Percentiles rank a stretch among this genome's conserved stretches.
phyloP scores from a whole-genome alignment of 2,329 filamentous ascomycete genomes.

The Tolypocladium inflatum region DNA sequence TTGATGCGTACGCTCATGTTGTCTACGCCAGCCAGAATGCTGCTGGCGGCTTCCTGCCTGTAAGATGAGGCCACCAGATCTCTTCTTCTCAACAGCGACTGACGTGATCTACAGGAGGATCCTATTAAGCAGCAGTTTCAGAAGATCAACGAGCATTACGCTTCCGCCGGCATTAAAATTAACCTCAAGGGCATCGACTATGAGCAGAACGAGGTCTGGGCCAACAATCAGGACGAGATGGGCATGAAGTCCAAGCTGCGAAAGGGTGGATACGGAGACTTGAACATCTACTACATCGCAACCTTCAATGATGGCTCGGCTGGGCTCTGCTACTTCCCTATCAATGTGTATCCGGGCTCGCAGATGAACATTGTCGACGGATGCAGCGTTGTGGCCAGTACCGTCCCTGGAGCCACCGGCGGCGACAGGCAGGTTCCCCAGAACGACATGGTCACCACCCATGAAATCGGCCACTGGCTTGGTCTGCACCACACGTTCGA shows the following conservation, averaged over 20 bases:
- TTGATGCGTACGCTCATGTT: neutral
- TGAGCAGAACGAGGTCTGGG: neutral
- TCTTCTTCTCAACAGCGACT: neutral
- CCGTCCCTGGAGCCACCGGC: neutral
- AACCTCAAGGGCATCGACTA: neutral
- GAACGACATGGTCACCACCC: neutral
- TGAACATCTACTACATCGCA: neutral
- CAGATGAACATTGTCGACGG: neutral
- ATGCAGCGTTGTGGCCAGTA: neutral
- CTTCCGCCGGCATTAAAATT: neutral
- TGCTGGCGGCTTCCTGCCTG: neutral
- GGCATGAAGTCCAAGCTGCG: neutral
- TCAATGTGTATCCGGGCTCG: neutral
- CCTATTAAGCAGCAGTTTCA: neutral
- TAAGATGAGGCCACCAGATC: neutral
- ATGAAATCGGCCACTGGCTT: neutral
- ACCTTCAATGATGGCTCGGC: neutral
- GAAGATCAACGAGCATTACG: neutral
- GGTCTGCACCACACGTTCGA: neutral
- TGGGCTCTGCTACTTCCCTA: neutral
- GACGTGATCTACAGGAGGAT: neutral
- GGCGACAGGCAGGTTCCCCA: neutral
- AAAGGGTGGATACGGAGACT: neutral
- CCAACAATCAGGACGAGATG: neutral
- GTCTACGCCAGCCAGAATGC: neutral